Evolutionary conservation across 805 yeast genomes (phyloP).

Genomic region (Saccharomycopsis capsularis): DNA sequence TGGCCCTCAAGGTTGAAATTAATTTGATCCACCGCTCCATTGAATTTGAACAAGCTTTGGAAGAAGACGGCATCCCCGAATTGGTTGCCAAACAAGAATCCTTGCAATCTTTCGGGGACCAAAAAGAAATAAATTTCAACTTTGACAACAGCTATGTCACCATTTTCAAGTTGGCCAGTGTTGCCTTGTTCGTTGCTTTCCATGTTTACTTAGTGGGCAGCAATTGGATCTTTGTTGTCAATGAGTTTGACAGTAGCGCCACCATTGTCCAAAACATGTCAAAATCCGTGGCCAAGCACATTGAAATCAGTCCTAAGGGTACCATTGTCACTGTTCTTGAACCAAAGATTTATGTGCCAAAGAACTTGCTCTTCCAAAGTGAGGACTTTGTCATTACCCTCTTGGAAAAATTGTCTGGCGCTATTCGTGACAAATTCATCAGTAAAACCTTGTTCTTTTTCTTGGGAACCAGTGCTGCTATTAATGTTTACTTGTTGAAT

Average conservation of each 20-base stretch:
- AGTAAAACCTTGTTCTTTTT: slow-evolving; percentile 70
- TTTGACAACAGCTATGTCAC: slow-evolving; percentile 32
- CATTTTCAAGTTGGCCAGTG: slow-evolving; percentile 52
- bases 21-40: slow-evolving; percentile 77
- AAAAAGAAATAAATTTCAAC: slow-evolving; percentile 23
- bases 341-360: slow-evolving; percentile 50
- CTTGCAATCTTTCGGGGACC: slow-evolving; percentile 24
- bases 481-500: slow-evolving; percentile 79
- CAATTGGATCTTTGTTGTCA: slow-evolving; percentile 36
- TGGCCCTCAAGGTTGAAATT: slow-evolving; percentile 85
- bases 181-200: slow-evolving; percentile 52
- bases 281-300: slow-evolving; percentile 36
- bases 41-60: slow-evolving; percentile 67
- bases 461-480: slow-evolving; percentile 66
- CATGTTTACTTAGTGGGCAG: slow-evolving; percentile 66
- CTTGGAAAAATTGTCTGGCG: slow-evolving; percentile 50
- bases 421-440: slow-evolving; percentile 73
- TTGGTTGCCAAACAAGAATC: slow-evolving; percentile 69
- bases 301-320: slow-evolving; percentile 40
- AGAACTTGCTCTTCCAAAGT: slow-evolving; percentile 45
- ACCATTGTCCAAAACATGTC: slow-evolving; percentile 29
- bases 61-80: slow-evolving; percentile 86
- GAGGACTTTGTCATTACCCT: slow-evolving; percentile 54
- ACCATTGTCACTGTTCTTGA: slow-evolving; percentile 54
- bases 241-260: neutral